Evolutionary conservation across 768 basidiomycete genomes (phyloP), one percentile per base, ranked within the genome.

Genomic region (Coprinopsis sp.): DNA sequence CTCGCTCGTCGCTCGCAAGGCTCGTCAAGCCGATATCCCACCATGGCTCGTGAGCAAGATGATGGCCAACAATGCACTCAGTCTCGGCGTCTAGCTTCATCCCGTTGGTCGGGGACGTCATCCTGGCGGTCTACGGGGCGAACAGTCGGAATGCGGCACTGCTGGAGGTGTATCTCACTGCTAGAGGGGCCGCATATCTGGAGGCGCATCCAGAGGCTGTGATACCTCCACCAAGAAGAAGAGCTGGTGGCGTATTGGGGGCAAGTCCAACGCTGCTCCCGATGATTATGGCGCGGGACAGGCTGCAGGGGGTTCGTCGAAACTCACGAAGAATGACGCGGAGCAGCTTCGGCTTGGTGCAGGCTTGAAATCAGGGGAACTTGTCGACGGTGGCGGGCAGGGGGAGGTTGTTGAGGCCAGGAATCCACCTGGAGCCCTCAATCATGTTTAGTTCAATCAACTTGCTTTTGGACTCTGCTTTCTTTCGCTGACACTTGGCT

Each of bases 111-210:
- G 93, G 93, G 3, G 90, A 93, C 63, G 54, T 96, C 22, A 57
- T 82, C 1, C 65, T 93, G 28, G 91, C 87, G 1, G 64, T 78
- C 2, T 95, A 71, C 73, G 94, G 92, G 61, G 82, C 91, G 16
- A 97, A 97, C 64, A 87, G 83, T 13, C 75, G 94, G 50, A 96
- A 97, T 57, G 93, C 91, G 10, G 77, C 77, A 4, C 67, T 96
- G 38, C 71, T 97, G 37, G 91, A 94, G 58, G 90, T 92, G 62
- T 92, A 79, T 63, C 65, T 96, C 44, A 74, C 84, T 28, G 71
- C 89, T 24, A 74, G 93, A 36, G 91, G 88, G 0, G 81, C 85
- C 47, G 82, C 88, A 57, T 81, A 73, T 57, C 59, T 91, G 39
- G 81, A 74, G 59, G 53, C 73, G 49, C 65, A 73, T 46, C 70